Evolutionary conservation across 352 stramenopile genomes (phyloP).

Genomic region (Pythium sukuiense): DNA sequence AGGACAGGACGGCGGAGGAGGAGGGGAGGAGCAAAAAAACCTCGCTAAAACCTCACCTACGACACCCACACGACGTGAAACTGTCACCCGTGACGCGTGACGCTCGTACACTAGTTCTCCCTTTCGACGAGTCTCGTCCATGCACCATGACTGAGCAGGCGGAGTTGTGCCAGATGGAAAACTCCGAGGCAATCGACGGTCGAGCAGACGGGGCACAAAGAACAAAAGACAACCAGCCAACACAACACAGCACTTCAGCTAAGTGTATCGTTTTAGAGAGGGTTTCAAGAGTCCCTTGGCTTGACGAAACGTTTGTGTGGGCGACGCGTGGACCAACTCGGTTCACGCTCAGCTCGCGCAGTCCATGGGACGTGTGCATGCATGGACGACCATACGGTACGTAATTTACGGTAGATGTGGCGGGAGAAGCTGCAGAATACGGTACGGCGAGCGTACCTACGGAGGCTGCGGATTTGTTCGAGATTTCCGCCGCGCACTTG

Average conservation of each 20-base stretch:
- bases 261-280: not conserved
- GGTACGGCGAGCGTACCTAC: not conserved
- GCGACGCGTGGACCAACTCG: not conserved
- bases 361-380: too few species aligned
- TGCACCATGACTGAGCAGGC: slow-evolving; percentile 21
- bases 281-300: not conserved
- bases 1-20: slow-evolving; percentile 9
- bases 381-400: not conserved
- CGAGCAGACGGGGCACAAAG: slow-evolving; percentile 8
- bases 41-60: slow-evolving; percentile 30
- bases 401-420: not conserved
- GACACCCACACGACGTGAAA: slow-evolving; percentile 24
- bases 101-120: slow-evolving; percentile 44
- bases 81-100: slow-evolving; percentile 69
- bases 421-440: not conserved
- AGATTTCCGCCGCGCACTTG: not conserved
- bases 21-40: slow-evolving; percentile 35
- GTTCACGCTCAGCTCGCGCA: not conserved
- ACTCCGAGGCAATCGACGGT: not conserved
- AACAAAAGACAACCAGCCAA: not conserved
- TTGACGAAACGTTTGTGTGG: slow-evolving; percentile 2
- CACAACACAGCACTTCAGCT: not conserved
- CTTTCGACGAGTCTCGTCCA: slow-evolving; percentile 21
- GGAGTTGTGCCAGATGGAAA: slow-evolving; percentile 1
- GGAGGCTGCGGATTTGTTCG: not conserved